A percentile compares a stretch with the other conserved stretches of the same genome.
phyloP scores from a whole-genome alignment of 1,284 basidiomycete genomes.

The Trametes polyzona region DNA sequence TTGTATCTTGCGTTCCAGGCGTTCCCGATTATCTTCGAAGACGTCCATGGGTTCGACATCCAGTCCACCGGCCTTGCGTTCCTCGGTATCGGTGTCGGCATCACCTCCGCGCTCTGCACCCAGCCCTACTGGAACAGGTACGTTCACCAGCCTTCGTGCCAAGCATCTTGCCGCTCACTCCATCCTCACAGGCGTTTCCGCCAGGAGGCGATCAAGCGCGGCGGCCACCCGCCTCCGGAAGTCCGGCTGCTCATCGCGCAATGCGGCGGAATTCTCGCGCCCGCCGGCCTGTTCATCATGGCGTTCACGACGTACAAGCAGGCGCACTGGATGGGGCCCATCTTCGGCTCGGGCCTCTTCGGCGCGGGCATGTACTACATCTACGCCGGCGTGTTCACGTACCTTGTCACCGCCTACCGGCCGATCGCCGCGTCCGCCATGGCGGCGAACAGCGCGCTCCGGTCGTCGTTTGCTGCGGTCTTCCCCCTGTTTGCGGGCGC shows the following conservation, averaged over 20 bases:
- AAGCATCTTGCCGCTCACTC: not conserved
- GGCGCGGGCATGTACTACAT: slow-evolving; percentile 62
- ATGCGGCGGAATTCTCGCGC: slow-evolving; percentile 69
- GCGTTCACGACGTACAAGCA: slow-evolving; percentile 70
- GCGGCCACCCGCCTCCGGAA: slow-evolving; percentile 70
- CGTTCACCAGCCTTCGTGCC: not conserved
- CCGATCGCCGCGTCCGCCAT: slow-evolving; percentile 80
- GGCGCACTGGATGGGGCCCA: slow-evolving; percentile 76
- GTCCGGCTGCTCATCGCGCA: slow-evolving; percentile 68
- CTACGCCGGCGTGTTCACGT: slow-evolving; percentile 74
- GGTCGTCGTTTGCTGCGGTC: slow-evolving; percentile 68
- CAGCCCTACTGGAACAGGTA: slow-evolving; percentile 72
- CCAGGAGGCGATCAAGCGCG: slow-evolving; percentile 35
- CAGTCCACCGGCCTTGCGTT: slow-evolving; percentile 70
- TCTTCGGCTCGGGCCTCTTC: slow-evolving; percentile 65
- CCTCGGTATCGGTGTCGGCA: slow-evolving; percentile 74
- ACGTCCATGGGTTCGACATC: slow-evolving; percentile 60
- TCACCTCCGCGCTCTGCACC: slow-evolving; percentile 54
- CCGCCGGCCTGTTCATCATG: slow-evolving; percentile 70
- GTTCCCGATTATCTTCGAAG: slow-evolving; percentile 72
- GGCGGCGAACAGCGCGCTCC: slow-evolving; percentile 71
- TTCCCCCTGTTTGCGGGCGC: slow-evolving; percentile 70
- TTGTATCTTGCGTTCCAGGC: slow-evolving; percentile 77
- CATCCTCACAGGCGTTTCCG: slow-evolving; percentile 34
- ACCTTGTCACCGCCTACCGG: slow-evolving; percentile 72